Evolutionary conservation across 2,329 filamentous ascomycete genomes (phyloP).

Genomic region (Nemania sp.): DNA sequence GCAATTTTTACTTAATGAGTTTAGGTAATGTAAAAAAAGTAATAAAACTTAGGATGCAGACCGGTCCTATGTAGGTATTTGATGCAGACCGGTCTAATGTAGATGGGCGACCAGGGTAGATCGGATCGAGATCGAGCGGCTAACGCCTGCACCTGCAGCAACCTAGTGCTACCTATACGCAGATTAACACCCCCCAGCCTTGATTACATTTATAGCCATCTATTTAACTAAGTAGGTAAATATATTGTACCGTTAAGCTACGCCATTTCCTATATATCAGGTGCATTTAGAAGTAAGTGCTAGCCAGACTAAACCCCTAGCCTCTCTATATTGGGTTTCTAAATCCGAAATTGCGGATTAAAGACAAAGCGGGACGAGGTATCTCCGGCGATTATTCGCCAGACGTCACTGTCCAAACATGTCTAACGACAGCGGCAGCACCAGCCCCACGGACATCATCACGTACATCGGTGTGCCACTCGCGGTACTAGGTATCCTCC

Average conservation of each 20-base stretch:
- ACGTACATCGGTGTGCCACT: background rate
- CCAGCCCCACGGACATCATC: background rate
- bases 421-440: background rate
- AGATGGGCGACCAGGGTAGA: background rate
- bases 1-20: too few relatives aligned
- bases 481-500: background rate
- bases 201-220: background rate
- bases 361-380: background rate
- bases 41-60: too few relatives aligned
- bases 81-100: too few relatives aligned
- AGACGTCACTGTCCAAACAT: background rate
- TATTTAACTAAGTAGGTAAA: background rate
- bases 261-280: background rate
- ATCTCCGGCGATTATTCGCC: background rate
- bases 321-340: background rate
- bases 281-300: background rate
- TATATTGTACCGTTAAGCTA: background rate
- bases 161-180: background rate
- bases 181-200: background rate
- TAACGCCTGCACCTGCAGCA: background rate
- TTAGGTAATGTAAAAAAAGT: too few relatives aligned
- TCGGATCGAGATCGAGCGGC: background rate
- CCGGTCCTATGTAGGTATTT: too few relatives aligned
- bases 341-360: background rate
- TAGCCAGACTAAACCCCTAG: background rate